Evolutionary conservation across 192 early-diverging fungal species (phyloP).

Genomic region (Coemansia sp.): DNA sequence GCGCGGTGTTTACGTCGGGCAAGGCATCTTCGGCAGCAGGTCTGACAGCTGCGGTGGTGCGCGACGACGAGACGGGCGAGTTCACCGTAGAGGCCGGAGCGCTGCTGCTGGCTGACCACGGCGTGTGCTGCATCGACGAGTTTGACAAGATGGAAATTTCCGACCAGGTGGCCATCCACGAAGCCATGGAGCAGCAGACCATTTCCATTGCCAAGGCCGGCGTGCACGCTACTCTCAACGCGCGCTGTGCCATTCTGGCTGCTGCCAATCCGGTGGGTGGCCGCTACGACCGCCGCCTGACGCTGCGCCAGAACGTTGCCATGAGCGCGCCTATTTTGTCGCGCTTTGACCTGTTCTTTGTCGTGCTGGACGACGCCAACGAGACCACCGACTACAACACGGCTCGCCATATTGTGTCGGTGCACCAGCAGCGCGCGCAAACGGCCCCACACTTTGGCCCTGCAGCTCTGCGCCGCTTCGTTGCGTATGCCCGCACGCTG

Average conservation of each 20-base stretch:
- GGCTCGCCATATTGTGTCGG: constrained; percentile 86
- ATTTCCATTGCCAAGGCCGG: constrained; percentile 96
- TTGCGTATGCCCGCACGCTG: constrained; percentile 86
- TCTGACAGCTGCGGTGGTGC: constrained; percentile 90
- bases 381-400: constrained; percentile 85
- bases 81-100: constrained; percentile 98
- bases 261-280: constrained; percentile 96
- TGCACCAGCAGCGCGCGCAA: constrained; percentile 69
- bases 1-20: constrained; percentile 94
- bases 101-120: constrained; percentile 96
- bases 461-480: constrained; percentile 75
- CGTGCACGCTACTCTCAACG: constrained; percentile 92
- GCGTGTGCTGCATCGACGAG: constrained; percentile 98
- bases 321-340: constrained; percentile 99
- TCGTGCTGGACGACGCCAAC: constrained; percentile 92
- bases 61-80: constrained; percentile 97
- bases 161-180: constrained; percentile 99
- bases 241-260: constrained; percentile 91
- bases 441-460: constrained; percentile 72
- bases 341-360: constrained; percentile 97
- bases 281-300: constrained; percentile 92
- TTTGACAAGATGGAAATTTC: constrained; percentile 98
- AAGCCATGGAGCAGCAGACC: constrained; percentile 99
- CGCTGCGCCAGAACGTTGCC: constrained; percentile 92
- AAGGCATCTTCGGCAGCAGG: constrained; percentile 95